Conservation (phyloP, 352 stramenopile genomes). For the Pythium scleroteichum region DNA sequence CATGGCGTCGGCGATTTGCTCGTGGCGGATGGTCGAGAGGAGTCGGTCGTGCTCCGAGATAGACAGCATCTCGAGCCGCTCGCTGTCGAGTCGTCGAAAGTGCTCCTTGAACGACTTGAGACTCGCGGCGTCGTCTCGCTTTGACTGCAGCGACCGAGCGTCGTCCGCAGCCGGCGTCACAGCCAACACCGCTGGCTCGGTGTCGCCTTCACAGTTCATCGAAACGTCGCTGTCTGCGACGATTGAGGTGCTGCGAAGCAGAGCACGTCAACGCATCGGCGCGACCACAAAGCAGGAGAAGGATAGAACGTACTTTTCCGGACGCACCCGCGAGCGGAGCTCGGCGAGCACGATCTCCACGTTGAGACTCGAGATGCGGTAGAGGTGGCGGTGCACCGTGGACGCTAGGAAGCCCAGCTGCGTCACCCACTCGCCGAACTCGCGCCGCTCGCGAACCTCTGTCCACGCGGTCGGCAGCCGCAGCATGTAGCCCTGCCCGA, state of each 20-base stretch:
- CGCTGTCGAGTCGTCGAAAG: constrained; percentile 35
- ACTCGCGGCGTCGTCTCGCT: constrained; percentile 17
- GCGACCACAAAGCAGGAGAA: not conserved
- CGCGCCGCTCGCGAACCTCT: constrained; percentile 30
- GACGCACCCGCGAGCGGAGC: constrained; percentile 34
- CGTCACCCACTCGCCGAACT: constrained; percentile 45
- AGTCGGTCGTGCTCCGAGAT: constrained; percentile 57
- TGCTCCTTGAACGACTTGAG: constrained; percentile 53
- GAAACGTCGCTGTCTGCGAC: constrained; percentile 6
- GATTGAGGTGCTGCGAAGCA: constrained; percentile 3
- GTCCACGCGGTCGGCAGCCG: constrained; percentile 41
- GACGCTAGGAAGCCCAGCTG: constrained; percentile 55
- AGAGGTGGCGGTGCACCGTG: constrained; percentile 33
- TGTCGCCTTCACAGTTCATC: constrained; percentile 15
- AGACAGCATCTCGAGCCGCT: constrained; percentile 63
- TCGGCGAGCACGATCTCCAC: constrained; percentile 60
- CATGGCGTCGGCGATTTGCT: constrained; percentile 75
- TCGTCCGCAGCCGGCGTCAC: not conserved
- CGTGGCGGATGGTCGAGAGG: constrained; percentile 62
- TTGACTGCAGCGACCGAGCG: constrained; percentile 3
- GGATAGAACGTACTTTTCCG: not conserved
- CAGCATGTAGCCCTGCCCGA: constrained; percentile 61
- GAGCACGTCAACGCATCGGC: not conserved
- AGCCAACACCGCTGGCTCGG: not conserved
- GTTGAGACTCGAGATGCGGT: constrained; percentile 58